Conservation (phyloP, 495 filamentous ascomycete species). For the Evansstolkia leycettana region DNA sequence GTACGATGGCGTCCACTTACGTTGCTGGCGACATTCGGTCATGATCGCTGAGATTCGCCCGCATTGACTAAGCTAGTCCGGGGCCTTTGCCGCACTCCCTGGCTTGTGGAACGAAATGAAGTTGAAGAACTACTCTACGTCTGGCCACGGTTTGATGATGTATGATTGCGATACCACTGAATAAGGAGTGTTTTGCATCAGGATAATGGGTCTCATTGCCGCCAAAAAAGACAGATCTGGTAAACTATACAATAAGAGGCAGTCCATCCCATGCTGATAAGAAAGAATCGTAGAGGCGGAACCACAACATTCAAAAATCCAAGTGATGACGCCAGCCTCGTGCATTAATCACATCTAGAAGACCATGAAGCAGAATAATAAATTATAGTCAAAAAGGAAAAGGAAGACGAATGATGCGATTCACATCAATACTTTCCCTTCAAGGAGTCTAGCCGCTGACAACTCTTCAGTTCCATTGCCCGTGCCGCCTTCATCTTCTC, state of each 20-base stretch:
- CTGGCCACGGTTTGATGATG: too few species aligned
- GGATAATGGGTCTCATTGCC: too few species aligned
- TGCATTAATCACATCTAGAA: conserved; percentile 13
- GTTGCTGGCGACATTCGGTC: conserved; percentile 12
- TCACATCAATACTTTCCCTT: conserved; percentile 18
- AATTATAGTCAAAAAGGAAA: conserved; percentile 4
- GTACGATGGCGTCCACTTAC: too few species aligned
- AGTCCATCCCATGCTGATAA: too few species aligned
- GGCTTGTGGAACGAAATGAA: too few species aligned
- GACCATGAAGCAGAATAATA: neutral
- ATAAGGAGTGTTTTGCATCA: too few species aligned
- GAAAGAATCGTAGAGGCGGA: conserved; percentile 2
- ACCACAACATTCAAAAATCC: conserved; percentile 6
- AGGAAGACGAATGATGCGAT: conserved; percentile 2
- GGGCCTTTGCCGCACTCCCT: neutral
- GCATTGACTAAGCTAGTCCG: conserved; percentile 21
- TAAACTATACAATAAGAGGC: too few species aligned
- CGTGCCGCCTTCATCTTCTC: conserved; percentile 61
- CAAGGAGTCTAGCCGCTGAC: conserved; percentile 37
- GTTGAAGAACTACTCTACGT: too few species aligned
- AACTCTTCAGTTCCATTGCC: conserved; percentile 47
- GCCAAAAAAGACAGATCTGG: too few species aligned
- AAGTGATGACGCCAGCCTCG: conserved; percentile 12
- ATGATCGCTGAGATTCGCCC: conserved; percentile 24
- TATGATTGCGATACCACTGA: too few species aligned